Conservation (phyloP, 331 rosid genomes). For the Quercus tomentella region DNA sequence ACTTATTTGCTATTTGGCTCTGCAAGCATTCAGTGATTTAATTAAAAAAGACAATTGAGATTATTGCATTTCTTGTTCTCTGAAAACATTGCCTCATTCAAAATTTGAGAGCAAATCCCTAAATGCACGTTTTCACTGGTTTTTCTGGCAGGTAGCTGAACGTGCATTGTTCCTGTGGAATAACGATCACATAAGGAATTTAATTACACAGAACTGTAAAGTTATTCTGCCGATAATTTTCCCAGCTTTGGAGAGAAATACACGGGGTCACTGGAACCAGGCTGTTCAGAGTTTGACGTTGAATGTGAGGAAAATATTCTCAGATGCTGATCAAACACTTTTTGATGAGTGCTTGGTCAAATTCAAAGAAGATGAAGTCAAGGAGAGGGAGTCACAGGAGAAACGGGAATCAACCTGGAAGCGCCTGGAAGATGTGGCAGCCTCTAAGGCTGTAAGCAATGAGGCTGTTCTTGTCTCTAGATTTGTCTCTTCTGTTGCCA, state of each 20-base stretch:
- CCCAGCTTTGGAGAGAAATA: conserved; percentile 67
- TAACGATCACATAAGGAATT: conserved; percentile 68
- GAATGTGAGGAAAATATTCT: conserved; percentile 68
- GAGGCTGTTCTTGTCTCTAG: conserved; percentile 54
- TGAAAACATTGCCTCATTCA: no score
- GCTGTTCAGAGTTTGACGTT: conserved; percentile 78
- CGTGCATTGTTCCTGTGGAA: conserved; percentile 79
- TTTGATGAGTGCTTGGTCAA: conserved; percentile 50
- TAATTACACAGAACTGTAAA: conserved; percentile 54
- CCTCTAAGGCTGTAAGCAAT: conserved; percentile 46
- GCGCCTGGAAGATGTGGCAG: conserved; percentile 60
- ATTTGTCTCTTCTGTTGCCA: conserved; percentile 36
- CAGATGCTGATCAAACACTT: conserved; percentile 57
- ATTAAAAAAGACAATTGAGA: no score
- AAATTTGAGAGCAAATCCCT: no score
- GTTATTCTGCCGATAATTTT: conserved; percentile 64
- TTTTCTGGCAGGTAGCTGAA: conserved; percentile 67
- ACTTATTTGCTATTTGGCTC: no score
- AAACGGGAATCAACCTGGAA: conserved; percentile 57
- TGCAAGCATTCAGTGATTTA: neutral
- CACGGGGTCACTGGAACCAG: conserved; percentile 68
- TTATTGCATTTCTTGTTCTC: no score
- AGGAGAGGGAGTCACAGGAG: conserved; percentile 44
- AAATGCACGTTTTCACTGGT: conserved; percentile 4
- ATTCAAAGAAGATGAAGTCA: conserved; percentile 62